Evolutionary conservation across 2,329 filamentous ascomycete genomes (phyloP).

Genomic region (Tothia fuscella): DNA sequence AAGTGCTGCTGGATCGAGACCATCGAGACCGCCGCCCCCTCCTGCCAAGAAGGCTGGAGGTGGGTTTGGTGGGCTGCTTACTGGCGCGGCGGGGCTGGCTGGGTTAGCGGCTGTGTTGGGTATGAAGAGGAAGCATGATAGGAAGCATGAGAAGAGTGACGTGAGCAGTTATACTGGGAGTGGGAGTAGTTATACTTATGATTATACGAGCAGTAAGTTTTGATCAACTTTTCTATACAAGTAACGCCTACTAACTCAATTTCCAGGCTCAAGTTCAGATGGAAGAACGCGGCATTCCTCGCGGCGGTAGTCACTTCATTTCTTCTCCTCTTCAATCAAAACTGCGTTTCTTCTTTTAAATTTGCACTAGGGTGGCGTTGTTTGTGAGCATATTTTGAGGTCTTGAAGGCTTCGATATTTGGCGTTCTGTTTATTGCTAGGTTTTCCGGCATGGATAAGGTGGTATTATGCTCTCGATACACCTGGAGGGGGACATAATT

Average conservation of each 20-base stretch:
- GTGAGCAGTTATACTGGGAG: constrained; percentile 6
- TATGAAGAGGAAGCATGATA: constrained; percentile 9
- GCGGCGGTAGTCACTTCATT: no score
- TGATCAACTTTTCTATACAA: background rate
- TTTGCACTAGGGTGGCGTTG: no score
- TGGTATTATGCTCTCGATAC: no score
- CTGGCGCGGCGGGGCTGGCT: constrained; percentile 17
- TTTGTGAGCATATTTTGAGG: no score
- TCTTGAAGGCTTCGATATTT: no score
- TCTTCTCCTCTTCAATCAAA: no score
- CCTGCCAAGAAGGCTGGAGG: constrained; percentile 1
- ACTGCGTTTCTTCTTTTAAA: no score
- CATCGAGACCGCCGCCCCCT: constrained; percentile 5
- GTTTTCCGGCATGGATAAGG: no score
- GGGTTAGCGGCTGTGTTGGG: constrained; percentile 19
- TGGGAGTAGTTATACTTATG: constrained; percentile 6
- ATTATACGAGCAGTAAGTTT: constrained; percentile 9
- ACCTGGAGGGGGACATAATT: no score
- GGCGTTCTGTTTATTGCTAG: no score
- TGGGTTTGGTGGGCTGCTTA: constrained; percentile 10
- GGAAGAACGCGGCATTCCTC: background rate
- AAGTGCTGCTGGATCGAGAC: background rate
- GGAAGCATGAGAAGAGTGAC: constrained; percentile 10
- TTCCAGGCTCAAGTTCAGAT: constrained; percentile 6
- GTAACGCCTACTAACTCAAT: background rate